Evolutionary conservation across 2,329 filamentous ascomycete species (phyloP), one percentile per base, ranked within the genome.

Genomic region (Trichoderma oligosporum): DNA sequence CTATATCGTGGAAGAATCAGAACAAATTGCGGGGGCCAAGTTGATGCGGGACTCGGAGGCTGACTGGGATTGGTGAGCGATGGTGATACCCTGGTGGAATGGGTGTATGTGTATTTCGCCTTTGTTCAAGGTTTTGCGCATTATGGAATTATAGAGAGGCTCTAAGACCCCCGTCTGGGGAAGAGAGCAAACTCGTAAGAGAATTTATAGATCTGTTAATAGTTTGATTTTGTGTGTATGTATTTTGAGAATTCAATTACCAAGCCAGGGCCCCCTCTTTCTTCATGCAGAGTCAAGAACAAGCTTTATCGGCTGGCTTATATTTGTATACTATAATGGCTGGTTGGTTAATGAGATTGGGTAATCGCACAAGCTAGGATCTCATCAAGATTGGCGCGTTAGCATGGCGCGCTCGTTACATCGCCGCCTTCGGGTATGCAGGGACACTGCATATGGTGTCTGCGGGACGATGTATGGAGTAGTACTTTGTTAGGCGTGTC

Each of bases 11-110:
- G 72, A 74, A n/a, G 72, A 73, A 36, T 66, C 69, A 4, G 74
- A 78, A 61, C 71, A 73, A 45, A 67, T 79, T 6, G 71, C 71
- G 49, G 77, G 77, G 3, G 69, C 74, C 4, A 76, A 75, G 49
- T 61, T 78, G 61, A 65, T 74, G 31, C 71, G 74, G 25, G 71
- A 74, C 12, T 68, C 73, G 20, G 72, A 76, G 55, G 68, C 72
- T 18, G 74, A 74, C 33, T 77, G 74, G 72, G 71, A 75, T 29
- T 67, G 65, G 59, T 71, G 56, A 54, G 41, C 36, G 9, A 29
- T 18, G 36, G 35, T 18, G 16, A 41, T 54, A 20, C 36, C 51
- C 39, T 18, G 18, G 27, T 31, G 16, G 18, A 29, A n/a, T n/a
- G n/a, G n/a, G n/a, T n/a, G n/a, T 56, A n/a, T 9, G 5, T 51